Base-by-base conservation (phyloP, 2,329 filamentous ascomycete species). In the Exophiala dermatitidis region DNA sequence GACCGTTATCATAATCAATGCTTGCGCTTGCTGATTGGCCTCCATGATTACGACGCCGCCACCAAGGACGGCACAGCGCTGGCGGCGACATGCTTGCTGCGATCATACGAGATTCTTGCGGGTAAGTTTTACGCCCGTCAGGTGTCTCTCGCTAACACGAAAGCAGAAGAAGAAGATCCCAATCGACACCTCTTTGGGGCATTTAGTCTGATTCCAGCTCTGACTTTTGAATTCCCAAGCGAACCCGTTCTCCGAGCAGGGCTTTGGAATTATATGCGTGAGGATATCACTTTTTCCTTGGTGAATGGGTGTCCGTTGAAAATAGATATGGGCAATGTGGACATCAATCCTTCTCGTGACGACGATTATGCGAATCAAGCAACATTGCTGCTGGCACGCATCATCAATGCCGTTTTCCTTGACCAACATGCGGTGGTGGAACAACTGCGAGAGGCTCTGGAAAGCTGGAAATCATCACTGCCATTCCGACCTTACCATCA, bases 271-370 rank as follows among this genome's bases (percentile, higher is more conserved):
- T 77, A 77, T 49, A 67, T 78, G 0, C 69, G 75, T 1, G 74
- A 78, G 60, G 74, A 78, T 36, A 77, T 78, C n/a, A 77, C 76
- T 0, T 74, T 77, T n/a, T 74, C 74, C n/a, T 60, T 78, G 0
- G 75, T 74, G 38, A 66, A 72, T 36, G 61, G 65, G 4, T 72
- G 71, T 26, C 66, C 67, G 0, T 58, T 76, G 1, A 75, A 74
- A 56, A 74, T 76, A 50, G 64, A 72, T 12, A 48, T 73, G 8
- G 44, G 64, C 8, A 38, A 54, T 28, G 57, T 67, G 40, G 37
- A 53, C 12, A 4, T 57, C 12, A 48, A 46, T 1, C 45, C 62
- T 3, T 31, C 54, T 0, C 54, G 56, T 0, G 68, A 72, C 19
- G 61, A 68, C 26, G 65, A 66, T 52, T 63, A 66, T 29, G 67